phyloP scores from a whole-genome alignment of 1,139 yeast genomes.

The Sugiyamaella japonica region DNA sequence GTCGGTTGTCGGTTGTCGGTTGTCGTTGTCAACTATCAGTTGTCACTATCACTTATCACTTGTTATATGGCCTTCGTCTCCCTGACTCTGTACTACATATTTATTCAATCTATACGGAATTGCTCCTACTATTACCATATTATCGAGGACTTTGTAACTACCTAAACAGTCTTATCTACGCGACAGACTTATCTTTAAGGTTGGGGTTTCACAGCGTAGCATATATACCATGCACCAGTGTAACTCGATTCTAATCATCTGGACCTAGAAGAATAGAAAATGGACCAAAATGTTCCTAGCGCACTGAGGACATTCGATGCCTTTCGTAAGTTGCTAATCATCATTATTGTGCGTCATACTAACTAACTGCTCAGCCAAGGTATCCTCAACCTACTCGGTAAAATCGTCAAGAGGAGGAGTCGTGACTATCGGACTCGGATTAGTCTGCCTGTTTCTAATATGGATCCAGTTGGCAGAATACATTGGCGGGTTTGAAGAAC shows the following conservation, averaged over 20 bases:
- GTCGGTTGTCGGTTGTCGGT: no score
- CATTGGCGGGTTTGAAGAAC: conserved; percentile 79
- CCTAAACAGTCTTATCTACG: no score
- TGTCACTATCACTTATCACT: no score
- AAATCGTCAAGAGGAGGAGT: conserved; percentile 75
- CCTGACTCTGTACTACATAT: no score
- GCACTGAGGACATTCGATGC: conserved; percentile 67
- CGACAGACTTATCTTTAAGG: conserved; percentile 8
- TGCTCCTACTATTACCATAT: no score
- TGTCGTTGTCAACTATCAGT: no score
- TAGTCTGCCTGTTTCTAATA: conserved; percentile 63
- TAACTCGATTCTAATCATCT: no score
- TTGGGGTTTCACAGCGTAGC: conserved; percentile 5
- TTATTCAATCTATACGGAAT: no score
- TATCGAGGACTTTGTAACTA: no score
- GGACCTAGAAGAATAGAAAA: conserved; percentile 10
- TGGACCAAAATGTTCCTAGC: conserved; percentile 33
- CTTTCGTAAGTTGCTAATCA: conserved; percentile 55
- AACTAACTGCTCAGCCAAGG: conserved; percentile 56
- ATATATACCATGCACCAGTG: no score
- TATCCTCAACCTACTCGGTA: conserved; percentile 71
- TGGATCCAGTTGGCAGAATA: conserved; percentile 89
- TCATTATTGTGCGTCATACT: conserved; percentile 18
- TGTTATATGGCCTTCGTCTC: no score
- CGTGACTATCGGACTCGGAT: conserved; percentile 63